Conservation (phyloP, 75 land plant genomes). For the Pinus tabuliformis region DNA sequence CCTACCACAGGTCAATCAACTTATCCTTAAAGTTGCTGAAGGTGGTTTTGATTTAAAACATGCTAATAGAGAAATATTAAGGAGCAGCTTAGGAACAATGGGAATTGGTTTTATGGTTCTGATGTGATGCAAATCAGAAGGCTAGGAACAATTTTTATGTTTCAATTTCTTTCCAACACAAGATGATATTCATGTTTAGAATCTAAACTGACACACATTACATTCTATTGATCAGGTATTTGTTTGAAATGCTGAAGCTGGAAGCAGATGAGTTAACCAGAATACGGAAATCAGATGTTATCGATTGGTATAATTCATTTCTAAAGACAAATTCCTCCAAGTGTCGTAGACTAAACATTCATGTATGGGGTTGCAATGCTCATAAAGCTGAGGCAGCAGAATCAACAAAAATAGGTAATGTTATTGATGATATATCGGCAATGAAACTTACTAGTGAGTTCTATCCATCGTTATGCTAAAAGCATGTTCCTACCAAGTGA, state of each 20-base stretch:
- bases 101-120: neutral
- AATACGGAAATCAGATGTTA: constrained; percentile 59
- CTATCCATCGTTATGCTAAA: constrained; percentile 62
- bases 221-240: constrained; percentile 52
- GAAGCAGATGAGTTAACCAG: constrained; percentile 75
- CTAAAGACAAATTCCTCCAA: constrained; percentile 38
- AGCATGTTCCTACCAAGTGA: neutral
- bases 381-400: constrained; percentile 26
- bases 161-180: neutral
- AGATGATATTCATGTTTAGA: neutral
- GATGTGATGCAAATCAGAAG: neutral
- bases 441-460: constrained; percentile 44
- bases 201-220: neutral
- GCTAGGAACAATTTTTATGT: neutral
- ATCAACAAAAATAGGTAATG: constrained; percentile 5
- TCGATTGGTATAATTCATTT: constrained; percentile 67
- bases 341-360: constrained; percentile 61
- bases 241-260: constrained; percentile 63
- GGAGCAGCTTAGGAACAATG: neutral
- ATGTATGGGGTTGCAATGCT: constrained; percentile 88
- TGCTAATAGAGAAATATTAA: neutral
- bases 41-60: neutral
- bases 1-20: neutral
- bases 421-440: constrained; percentile 38
- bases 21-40: neutral